Conservation (phyloP, 768 basidiomycete genomes). For the Phlebiopsis flavidoalba region DNA sequence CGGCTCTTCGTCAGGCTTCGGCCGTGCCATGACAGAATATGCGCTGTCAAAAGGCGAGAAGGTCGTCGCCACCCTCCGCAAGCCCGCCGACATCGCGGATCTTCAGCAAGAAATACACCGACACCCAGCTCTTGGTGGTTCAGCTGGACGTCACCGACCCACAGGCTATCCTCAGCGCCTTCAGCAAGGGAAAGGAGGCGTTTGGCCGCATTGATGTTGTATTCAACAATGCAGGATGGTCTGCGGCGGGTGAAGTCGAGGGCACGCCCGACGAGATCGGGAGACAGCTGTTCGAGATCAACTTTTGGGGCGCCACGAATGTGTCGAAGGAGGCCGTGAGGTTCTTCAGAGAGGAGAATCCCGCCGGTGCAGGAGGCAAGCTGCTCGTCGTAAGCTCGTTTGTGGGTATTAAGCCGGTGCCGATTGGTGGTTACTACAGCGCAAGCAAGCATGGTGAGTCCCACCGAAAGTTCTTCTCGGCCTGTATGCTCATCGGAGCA, state of each 20-base stretch:
- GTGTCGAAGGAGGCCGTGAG: slow-evolving; percentile 18
- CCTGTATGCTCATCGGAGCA: background rate
- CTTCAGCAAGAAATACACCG: slow-evolving; percentile 22
- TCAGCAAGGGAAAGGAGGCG: slow-evolving; percentile 25
- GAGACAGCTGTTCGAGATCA: slow-evolving; percentile 32
- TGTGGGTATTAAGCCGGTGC: background rate
- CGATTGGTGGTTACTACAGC: slow-evolving; percentile 4
- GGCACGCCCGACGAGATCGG: slow-evolving; percentile 29
- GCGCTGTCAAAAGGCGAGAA: slow-evolving; percentile 34
- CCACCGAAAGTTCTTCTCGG: background rate
- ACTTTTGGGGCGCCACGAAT: slow-evolving; percentile 20
- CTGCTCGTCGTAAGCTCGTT: slow-evolving; percentile 5
- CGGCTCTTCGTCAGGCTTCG: slow-evolving; percentile 36
- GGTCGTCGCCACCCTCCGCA: slow-evolving; percentile 38
- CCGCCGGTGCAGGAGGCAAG: slow-evolving; percentile 24
- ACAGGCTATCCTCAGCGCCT: slow-evolving; percentile 30
- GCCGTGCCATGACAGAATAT: slow-evolving; percentile 28
- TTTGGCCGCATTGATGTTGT: slow-evolving; percentile 45
- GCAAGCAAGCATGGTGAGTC: slow-evolving; percentile 15
- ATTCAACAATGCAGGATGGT: slow-evolving; percentile 37
- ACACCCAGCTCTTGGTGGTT: slow-evolving; percentile 31
- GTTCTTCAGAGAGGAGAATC: slow-evolving; percentile 35
- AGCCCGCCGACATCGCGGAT: slow-evolving; percentile 17
- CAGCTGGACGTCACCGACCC: slow-evolving; percentile 34
- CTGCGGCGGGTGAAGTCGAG: slow-evolving; percentile 32